Conservation (phyloP, 257 asterid genomes). For the Solanum ossicruentum region DNA sequence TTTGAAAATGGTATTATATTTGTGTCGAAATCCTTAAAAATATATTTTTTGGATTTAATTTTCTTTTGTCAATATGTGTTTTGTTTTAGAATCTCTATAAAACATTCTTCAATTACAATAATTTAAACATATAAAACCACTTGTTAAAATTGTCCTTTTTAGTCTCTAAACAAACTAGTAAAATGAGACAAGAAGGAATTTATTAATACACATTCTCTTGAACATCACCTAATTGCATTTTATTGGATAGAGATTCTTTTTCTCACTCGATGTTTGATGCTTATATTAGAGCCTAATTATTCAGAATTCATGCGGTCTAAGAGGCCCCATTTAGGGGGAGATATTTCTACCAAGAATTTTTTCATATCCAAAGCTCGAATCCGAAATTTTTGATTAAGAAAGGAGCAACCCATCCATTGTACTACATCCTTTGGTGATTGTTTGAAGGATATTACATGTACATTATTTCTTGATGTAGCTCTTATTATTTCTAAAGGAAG, state of each 20-base stretch:
- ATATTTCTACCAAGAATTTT: no score
- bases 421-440: no score
- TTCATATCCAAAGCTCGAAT: no score
- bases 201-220: not conserved
- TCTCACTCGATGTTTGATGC: no score
- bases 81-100: not conserved
- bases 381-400: no score
- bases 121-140: not conserved
- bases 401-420: no score
- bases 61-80: not conserved
- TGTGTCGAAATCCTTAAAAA: no score
- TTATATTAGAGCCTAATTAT: no score
- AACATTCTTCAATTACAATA: not conserved
- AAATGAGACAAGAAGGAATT: not conserved
- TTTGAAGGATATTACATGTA: no score
- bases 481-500: not conserved
- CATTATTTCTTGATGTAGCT: not conserved
- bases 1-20: no score
- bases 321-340: no score
- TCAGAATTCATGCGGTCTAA: accelerated
- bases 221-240: not conserved
- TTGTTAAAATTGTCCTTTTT: not conserved
- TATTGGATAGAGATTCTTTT: not conserved
- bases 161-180: not conserved
- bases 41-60: no score